Evolutionary conservation across 2,329 filamentous ascomycete genomes (phyloP).

Genomic region (Bisporella sp.): DNA sequence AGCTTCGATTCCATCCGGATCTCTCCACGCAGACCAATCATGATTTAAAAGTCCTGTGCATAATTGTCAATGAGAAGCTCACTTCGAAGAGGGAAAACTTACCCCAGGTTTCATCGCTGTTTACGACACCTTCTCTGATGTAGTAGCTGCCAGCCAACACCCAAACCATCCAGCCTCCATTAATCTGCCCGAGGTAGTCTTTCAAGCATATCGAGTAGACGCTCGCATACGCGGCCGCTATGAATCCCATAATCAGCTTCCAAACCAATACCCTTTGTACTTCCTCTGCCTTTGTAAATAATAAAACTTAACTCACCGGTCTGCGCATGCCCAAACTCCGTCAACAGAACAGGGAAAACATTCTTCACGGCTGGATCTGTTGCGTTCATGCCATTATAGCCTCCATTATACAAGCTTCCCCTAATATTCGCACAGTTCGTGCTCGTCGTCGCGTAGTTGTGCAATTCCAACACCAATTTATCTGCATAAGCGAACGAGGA

Average conservation of each 20-base stretch:
- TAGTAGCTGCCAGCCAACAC: slow-evolving; percentile 54
- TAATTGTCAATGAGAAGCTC: background rate
- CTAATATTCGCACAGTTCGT: slow-evolving; percentile 22
- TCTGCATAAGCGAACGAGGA: slow-evolving; percentile 32
- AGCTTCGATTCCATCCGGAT: background rate
- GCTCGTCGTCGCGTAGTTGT: slow-evolving; percentile 32
- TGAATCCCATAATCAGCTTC: too few species aligned
- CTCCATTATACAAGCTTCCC: slow-evolving; percentile 30
- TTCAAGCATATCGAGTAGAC: slow-evolving; percentile 46
- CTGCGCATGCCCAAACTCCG: slow-evolving; percentile 42
- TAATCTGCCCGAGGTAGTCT: slow-evolving; percentile 24
- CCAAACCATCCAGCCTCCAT: slow-evolving; percentile 54
- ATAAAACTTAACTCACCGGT: slow-evolving; percentile 15
- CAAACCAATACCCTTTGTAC: too few species aligned
- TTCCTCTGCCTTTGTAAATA: too few species aligned
- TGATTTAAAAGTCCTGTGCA: background rate
- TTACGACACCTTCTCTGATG: slow-evolving; percentile 42
- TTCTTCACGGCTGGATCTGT: slow-evolving; percentile 25
- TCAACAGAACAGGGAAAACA: slow-evolving; percentile 33
- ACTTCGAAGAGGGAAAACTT: slow-evolving; percentile 20
- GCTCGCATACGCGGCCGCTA: slow-evolving; percentile 31
- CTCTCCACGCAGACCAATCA: slow-evolving; percentile 1
- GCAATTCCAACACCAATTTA: slow-evolving; percentile 41
- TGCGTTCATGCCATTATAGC: slow-evolving; percentile 32
- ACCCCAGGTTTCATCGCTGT: slow-evolving; percentile 52